These are phyloP conservation scores for Trametes cingulata DNA, from an alignment of 768 basidiomycete genomes.

Conservation along the genomic window DNA sequence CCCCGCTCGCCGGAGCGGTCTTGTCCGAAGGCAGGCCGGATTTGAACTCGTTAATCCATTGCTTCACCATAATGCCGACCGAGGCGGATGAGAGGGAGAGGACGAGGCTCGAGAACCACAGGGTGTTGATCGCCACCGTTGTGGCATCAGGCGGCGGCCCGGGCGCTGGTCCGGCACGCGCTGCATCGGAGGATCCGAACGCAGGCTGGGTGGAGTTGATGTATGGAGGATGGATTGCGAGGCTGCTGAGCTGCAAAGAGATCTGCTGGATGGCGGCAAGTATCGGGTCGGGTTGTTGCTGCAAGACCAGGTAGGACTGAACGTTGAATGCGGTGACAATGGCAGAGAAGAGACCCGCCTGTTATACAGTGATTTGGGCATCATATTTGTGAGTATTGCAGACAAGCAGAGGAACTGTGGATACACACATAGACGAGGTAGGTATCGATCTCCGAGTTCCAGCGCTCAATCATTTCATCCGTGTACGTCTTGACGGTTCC, in stretches of 20 bases:
- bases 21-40: not conserved
- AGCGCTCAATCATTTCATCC: not conserved
- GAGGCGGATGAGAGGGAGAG: constrained; percentile 27
- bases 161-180: not conserved
- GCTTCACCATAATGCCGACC: constrained; percentile 30
- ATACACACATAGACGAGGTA: not conserved
- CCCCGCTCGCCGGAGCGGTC: too few relatives aligned
- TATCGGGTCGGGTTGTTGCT: constrained; percentile 6
- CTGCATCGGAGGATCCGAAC: not conserved
- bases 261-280: constrained; percentile 1
- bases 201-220: constrained; percentile 13
- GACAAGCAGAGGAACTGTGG: not conserved
- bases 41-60: constrained; percentile 27
- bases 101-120: constrained; percentile 30
- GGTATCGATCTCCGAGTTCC: not conserved
- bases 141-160: not conserved
- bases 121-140: constrained; percentile 20
- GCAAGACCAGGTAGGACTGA: constrained; percentile 21
- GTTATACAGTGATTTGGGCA: too few relatives aligned
- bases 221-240: constrained; percentile 6
- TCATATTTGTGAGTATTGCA: too few relatives aligned
- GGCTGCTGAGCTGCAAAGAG: constrained; percentile 7
- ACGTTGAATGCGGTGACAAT: constrained; percentile 28
- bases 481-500: not conserved
- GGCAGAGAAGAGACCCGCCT: constrained; percentile 31